Conservation (phyloP, 805 yeast genomes). For the Ogataea pilisensis region DNA sequence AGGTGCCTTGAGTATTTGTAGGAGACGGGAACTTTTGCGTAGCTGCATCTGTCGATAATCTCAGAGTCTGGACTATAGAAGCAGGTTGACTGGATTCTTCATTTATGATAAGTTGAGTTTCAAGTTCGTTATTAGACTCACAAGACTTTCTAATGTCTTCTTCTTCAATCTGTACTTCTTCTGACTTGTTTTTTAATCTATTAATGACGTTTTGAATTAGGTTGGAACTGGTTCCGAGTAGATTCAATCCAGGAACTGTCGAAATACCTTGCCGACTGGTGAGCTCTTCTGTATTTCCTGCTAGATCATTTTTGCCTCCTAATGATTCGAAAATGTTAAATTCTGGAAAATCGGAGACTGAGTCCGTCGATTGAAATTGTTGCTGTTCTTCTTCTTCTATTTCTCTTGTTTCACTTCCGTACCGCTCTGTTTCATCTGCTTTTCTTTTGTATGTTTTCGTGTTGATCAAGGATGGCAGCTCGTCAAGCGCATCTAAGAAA, state of each 20-base stretch:
- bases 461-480: constrained; percentile 8
- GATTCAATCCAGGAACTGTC: constrained; percentile 5
- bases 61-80: not conserved
- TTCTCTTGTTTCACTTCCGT: not conserved
- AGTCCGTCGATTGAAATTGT: not conserved
- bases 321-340: constrained; percentile 3
- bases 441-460: constrained; percentile 6
- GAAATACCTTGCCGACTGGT: not conserved
- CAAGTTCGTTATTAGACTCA: constrained; percentile 3
- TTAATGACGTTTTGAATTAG: constrained; percentile 14
- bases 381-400: not conserved
- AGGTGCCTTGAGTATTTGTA: not conserved
- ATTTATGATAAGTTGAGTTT: constrained; percentile 8
- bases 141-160: not conserved
- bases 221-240: constrained; percentile 14
- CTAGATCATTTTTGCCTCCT: not conserved
- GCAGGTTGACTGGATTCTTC: not conserved
- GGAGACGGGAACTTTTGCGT: not conserved
- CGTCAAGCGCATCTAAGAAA: constrained; percentile 18
- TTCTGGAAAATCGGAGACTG: too few species aligned
- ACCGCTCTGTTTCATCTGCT: not conserved
- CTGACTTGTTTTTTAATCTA: constrained; percentile 11
- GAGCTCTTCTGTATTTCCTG: not conserved
- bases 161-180: not conserved
- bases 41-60: not conserved